A percentile compares a stretch with the other conserved stretches of the same genome.
Evolutionary conservation across 305 asterid genomes (phyloP).

Genomic region (Fraxinus albicans): DNA sequence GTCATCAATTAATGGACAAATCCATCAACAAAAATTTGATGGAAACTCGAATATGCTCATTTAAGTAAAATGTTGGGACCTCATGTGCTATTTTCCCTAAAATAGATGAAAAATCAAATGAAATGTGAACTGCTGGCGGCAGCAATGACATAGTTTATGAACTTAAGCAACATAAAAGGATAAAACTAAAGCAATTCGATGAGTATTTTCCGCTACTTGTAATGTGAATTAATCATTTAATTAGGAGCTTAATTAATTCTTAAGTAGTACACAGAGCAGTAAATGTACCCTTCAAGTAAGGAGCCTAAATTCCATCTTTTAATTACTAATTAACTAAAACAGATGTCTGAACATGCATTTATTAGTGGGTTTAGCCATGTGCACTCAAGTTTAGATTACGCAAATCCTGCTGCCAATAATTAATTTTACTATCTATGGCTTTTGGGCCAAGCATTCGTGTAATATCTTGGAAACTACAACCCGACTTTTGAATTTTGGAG

Average conservation of each 20-base stretch:
- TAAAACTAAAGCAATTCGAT: neutral
- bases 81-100: neutral
- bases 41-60: neutral
- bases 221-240: neutral
- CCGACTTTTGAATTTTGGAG: neutral
- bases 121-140: neutral
- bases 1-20: neutral
- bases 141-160: neutral
- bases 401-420: neutral
- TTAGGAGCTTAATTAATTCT: neutral
- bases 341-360: neutral
- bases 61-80: neutral
- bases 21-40: neutral
- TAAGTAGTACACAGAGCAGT: constrained; percentile 2
- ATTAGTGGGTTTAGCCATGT: neutral
- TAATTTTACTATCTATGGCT: neutral
- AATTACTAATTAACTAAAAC: neutral
- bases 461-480: neutral
- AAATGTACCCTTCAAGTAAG: neutral
- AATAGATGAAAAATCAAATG: neutral
- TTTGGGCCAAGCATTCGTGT: neutral
- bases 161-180: neutral
- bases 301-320: neutral
- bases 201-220: neutral
- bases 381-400: neutral